Evolutionary conservation across 2,329 filamentous ascomycete species (phyloP).

Genomic region (Blastomyces emzantsi): DNA sequence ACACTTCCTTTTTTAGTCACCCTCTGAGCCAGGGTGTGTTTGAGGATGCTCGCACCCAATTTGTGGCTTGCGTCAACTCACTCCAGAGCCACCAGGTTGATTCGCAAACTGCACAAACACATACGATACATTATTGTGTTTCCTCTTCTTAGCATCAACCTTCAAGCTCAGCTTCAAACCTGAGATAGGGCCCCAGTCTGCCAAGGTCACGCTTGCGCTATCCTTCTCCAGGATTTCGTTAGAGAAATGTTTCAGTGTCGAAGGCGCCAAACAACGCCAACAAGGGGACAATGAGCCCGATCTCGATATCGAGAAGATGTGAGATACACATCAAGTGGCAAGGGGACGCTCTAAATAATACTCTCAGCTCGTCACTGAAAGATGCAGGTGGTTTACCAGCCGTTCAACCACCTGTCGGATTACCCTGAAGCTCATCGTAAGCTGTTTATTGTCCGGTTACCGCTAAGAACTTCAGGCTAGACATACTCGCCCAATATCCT

Average conservation of each 20-base stretch:
- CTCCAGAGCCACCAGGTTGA: not conserved
- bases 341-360: conserved; percentile 6
- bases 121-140: not conserved
- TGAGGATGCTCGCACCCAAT: too few species aligned
- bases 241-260: not conserved
- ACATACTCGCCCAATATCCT: too few species aligned
- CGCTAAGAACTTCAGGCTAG: too few species aligned
- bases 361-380: not conserved
- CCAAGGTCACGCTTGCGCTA: not conserved
- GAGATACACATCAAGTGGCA: not conserved
- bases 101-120: not conserved
- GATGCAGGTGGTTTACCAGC: too few species aligned
- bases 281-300: not conserved
- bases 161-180: not conserved
- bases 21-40: not conserved
- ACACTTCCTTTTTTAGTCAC: not conserved
- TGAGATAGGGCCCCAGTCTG: not conserved
- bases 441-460: not conserved
- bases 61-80: not conserved
- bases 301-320: not conserved
- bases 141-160: not conserved
- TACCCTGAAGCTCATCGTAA: not conserved
- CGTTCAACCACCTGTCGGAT: too few species aligned
- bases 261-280: not conserved
- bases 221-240: not conserved